Evolutionary conservation across 2,329 filamentous ascomycete genomes (phyloP), one percentile per base, ranked within the genome.

Genomic region (Botryotinia calthae): DNA sequence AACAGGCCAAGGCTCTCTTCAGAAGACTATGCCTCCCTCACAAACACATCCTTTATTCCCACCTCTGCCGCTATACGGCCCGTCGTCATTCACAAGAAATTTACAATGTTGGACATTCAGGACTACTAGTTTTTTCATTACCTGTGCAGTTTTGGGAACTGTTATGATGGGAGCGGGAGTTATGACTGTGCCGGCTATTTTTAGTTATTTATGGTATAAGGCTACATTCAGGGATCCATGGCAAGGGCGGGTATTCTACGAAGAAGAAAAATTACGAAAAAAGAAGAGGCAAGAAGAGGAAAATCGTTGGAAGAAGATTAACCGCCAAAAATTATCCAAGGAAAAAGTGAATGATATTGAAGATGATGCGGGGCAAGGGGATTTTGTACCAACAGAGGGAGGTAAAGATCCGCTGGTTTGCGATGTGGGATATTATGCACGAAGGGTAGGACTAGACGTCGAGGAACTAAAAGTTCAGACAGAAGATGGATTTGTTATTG

Each of bases 401-500:
- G 94, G 94, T 0, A 88, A 87, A 10, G 95, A 98, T 81, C 90
- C 88, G 4, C 84, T 98, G 12, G 82, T 93, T 12, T 93, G 92
- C 78, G 92, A 98, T 78, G 88, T 95, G 31, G 87, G 87, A 4
- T 96, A 98, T 80, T 98, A 98, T 80, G 95, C 95, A 1, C 87
- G 93, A 31, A 87, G 95, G 20, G 94, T 97, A 22, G 95, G 95
- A 0, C 86, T 98, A 1, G 94, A 98, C 74, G 88, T 94, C 37
- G 95, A 98, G 79, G 87, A 88, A 16, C 93, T 94, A 78, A 86
- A 93, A 67, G 94, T 98, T 0, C 91, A 97, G 81, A 98, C 95
- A 0, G 95, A 98, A 81, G 95, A 98, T 79, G 95, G 95, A 0
- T 98, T 97, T 80, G 89, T 98, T 63, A 92, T 98, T 75, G 89